Evolutionary conservation across 169 alveolate genomes (phyloP).

Genomic region (Theileria sp.): DNA sequence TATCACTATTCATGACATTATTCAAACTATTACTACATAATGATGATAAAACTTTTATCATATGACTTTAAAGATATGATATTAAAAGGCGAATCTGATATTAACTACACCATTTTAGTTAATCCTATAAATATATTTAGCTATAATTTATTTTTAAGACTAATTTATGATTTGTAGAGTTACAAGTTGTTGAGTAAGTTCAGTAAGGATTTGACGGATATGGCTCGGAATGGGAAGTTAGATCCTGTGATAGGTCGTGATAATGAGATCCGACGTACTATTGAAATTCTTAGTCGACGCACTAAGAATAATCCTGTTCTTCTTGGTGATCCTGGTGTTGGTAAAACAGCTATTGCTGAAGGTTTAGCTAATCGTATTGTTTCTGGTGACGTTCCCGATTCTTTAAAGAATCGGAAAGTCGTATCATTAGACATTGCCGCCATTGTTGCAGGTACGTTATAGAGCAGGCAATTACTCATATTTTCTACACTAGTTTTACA

Average conservation of each 20-base stretch:
- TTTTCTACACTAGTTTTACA: background rate
- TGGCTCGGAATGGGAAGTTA: conserved; percentile 83
- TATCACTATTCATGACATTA: background rate
- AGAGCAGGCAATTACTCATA: too few species aligned
- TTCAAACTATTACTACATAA: background rate
- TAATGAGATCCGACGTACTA: conserved; percentile 82
- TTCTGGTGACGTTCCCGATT: conserved; percentile 86
- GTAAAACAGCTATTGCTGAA: conserved; percentile 88
- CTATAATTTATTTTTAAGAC: background rate
- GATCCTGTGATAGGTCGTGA: conserved; percentile 89
- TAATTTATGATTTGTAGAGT: conserved; percentile 25
- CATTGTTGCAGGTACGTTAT: conserved; percentile 67
- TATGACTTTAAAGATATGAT: background rate
- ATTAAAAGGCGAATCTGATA: conserved; percentile 69
- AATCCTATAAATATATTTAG: background rate
- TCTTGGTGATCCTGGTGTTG: conserved; percentile 89
- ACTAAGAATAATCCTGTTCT: conserved; percentile 86
- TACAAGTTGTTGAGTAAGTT: conserved; percentile 77
- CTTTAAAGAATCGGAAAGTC: conserved; percentile 78
- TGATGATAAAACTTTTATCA: conserved; percentile 12
- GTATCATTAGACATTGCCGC: conserved; percentile 82
- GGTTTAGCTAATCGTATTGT: conserved; percentile 86
- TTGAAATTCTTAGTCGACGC: conserved; percentile 81
- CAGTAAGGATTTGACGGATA: conserved; percentile 80
- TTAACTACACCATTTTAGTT: background rate